Base-by-base conservation (phyloP, 2,329 filamentous ascomycete genomes). In the Pseudomassariella vexata region DNA sequence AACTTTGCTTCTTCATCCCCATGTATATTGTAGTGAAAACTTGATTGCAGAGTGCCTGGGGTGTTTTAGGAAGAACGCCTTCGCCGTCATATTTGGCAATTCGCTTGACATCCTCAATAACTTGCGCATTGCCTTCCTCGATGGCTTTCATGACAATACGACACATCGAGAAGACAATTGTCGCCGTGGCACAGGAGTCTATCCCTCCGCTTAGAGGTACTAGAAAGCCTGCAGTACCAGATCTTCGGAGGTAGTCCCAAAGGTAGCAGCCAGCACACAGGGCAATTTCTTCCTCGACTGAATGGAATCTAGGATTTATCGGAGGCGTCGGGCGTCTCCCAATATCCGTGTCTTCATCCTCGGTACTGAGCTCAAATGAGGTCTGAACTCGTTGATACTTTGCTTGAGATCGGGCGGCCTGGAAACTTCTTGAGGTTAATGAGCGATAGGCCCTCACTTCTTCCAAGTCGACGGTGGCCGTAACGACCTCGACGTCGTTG, bases 391-490 rank as follows among this genome's bases (percentile, higher is more conserved):
- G 50, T 34, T 59, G 47, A 35, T 79, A 76, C 6, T 57, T 50
- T 17, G 59, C 57, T 1, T 62, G 56, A 3, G 61, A 55, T 24
- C 54, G 49, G 35, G 73, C 66, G 6, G 76, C 71, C 49, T 85
- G 81, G 15, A 76, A 49, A 6, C 71, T 70, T 33, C 77, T 65
- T 9, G 71, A 73, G 7, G 70, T 65, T 0, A 65, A 60, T n/a
- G 60, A 72, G 0, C 82, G 64, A 45, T 68, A 79, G 1, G 68
- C 62, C 19, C 81, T 63, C 5, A 90, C 82, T 41, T 85, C 78
- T 46, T 90, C 85, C 2, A 85, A 60, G 44, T 84, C 79, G 6
- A 84, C 65, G 0, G 77, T 83, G 3, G 79, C 80, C 5, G 68
- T 73, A 12, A 80, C 57, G 4, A 84, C 76, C 45, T 84, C 79